Evolutionary conservation across 225 moss, liverwort and hornwort species (phyloP), one percentile per base, ranked within the genome.

Genomic region (Pleurozium schreberi): DNA sequence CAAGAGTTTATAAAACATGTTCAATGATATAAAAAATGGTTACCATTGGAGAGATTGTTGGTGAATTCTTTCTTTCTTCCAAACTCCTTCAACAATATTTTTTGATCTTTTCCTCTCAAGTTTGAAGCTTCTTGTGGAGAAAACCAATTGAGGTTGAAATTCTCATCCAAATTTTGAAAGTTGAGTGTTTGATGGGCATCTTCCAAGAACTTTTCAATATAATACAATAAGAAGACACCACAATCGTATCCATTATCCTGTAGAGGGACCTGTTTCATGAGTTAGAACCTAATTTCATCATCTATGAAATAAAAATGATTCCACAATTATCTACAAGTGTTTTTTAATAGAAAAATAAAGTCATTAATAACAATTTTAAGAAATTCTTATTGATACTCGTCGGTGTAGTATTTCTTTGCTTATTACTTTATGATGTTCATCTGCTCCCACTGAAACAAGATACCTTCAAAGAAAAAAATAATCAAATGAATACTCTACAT

Each of bases 341-440:
- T 5, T 26, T 43, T 71, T 26, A 27, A 21, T 7, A 21, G 19
- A 8, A 64, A 64, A 64, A 8, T 34, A 34, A 17, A 63, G 6
- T 61, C 6, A 30, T 1, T 14, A n/a, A n/a, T n/a, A n/a, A 68
- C 0, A n/a, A 4, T n/a, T 6, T 21, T 40, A 0, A 71, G 5
- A 71, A 8, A 47, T 73, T 0, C 73, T 73, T 45, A 73, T 0
- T 3, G 10, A 45, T 74, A 74, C 11, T 74, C 0, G 2, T 18
- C 1, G 2, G 0, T 74, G 18, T 14, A 74, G 11, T 74, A 47
- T 74, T 74, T 45, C 2, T 74, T 74, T 6, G 11, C 11, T 4
- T 18, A 4, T 2, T 4, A 74, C 4, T 74, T 74, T 1, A 18
- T 18, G 1, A 7, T 47, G 4, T 47, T 74, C 28, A 45, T 71